A percentile compares a stretch with the other conserved stretches of the same genome.
Evolutionary conservation across 108 stramenopile genomes (phyloP).

Genomic region (Conticribra guillardii): DNA sequence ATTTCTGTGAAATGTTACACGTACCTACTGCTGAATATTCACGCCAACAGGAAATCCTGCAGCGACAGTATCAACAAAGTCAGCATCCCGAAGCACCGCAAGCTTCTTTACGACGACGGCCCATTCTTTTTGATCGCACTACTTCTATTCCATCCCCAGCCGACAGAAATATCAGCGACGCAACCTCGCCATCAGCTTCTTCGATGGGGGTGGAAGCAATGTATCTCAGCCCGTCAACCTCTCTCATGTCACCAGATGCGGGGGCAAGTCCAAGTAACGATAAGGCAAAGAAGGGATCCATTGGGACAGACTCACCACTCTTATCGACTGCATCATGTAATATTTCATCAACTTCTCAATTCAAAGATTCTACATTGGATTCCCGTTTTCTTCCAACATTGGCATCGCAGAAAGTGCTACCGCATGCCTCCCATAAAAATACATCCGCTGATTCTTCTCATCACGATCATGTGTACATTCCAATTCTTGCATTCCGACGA

Average conservation of each 20-base stretch:
- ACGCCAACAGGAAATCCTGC: neutral
- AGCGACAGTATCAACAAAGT: constrained; percentile 1
- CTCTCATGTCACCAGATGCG: neutral
- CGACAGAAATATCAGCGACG: neutral
- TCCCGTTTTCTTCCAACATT: constrained; percentile 9
- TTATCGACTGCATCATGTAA: no score
- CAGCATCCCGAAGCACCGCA: neutral
- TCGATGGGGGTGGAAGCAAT: constrained; percentile 49
- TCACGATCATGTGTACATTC: constrained; percentile 69
- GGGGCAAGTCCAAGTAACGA: neutral
- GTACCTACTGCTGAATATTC: constrained; percentile 45
- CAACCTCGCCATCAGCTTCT: constrained; percentile 17
- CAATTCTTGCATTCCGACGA: constrained; percentile 73
- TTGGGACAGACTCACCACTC: neutral
- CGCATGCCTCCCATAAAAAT: no score
- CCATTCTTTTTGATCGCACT: constrained; percentile 43
- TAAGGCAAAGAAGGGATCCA: no score
- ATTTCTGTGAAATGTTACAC: constrained; percentile 49
- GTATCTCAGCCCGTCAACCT: constrained; percentile 42
- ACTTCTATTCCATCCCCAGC: constrained; percentile 9
- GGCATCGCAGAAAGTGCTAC: constrained; percentile 7
- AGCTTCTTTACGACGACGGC: constrained; percentile 10
- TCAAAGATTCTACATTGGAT: neutral
- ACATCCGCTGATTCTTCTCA: no score
- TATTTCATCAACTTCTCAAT: no score